A percentile compares a stretch with the other conserved stretches of the same genome.
phyloP scores from a whole-genome alignment of 1,284 basidiomycete species.

The Wolfiporia cocos region DNA sequence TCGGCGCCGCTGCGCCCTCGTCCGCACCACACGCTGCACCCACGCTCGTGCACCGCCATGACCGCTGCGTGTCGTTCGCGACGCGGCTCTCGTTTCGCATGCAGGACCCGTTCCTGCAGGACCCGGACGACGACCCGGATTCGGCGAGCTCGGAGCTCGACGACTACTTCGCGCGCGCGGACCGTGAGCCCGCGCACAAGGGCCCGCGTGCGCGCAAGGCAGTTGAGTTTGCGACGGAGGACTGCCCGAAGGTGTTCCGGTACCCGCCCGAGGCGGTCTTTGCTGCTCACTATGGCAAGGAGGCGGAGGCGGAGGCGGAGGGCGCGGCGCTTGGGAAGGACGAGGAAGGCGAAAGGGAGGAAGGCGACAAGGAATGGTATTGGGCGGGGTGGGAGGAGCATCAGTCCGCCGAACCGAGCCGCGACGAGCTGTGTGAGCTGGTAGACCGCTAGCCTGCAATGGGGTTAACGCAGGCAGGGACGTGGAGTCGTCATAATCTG shows the following conservation, averaged over 20 bases:
- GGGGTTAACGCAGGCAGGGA: no score
- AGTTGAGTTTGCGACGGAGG: conserved; percentile 16
- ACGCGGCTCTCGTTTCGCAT: conserved; percentile 15
- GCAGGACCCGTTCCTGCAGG: conserved; percentile 5
- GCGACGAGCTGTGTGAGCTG: no score
- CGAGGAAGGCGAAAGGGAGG: conserved; percentile 1
- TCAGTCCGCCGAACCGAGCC: conserved; percentile 7
- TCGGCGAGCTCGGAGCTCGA: neutral
- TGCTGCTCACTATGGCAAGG: conserved; percentile 10
- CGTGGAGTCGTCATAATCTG: no score
- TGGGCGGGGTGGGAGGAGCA: conserved; percentile 22
- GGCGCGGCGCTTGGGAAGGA: neutral
- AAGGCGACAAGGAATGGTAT: conserved; percentile 15
- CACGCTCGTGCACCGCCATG: conserved; percentile 15
- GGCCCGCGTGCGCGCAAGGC: conserved; percentile 12
- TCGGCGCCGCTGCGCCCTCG: conserved; percentile 1
- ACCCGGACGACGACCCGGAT: neutral
- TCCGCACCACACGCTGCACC: no score
- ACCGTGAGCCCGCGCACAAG: neutral
- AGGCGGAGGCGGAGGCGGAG: conserved; percentile 3
- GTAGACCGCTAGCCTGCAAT: no score
- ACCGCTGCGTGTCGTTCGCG: conserved; percentile 17
- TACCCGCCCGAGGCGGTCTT: conserved; percentile 18
- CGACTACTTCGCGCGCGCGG: neutral
- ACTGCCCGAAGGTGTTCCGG: conserved; percentile 17